phyloP scores from a whole-genome alignment of 495 filamentous ascomycete species.

The Paragyromitra xinjiangensis region DNA sequence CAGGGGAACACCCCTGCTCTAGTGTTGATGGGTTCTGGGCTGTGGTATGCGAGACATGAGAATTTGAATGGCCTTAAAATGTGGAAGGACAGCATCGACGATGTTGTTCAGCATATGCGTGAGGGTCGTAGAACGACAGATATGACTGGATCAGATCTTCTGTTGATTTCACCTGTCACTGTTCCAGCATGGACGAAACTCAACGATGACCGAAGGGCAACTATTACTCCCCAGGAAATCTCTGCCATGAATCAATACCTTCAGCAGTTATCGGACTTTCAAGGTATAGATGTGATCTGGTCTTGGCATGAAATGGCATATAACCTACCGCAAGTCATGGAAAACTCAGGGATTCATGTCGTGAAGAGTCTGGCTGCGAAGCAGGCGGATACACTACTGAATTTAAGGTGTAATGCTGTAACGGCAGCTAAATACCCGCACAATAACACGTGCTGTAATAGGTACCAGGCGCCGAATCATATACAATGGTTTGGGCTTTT shows the following conservation, averaged over 20 bases:
- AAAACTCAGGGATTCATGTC: conserved; percentile 66
- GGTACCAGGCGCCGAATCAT: conserved; percentile 58
- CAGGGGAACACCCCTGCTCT: conserved; percentile 55
- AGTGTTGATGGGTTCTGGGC: conserved; percentile 64
- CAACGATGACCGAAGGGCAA: conserved; percentile 61
- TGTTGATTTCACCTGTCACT: conserved; percentile 66
- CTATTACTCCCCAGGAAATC: conserved; percentile 65
- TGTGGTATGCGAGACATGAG: conserved; percentile 68
- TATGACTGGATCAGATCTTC: conserved; percentile 57
- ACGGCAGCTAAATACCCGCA: conserved; percentile 61
- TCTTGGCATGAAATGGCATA: conserved; percentile 63
- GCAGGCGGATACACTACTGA: conserved; percentile 67
- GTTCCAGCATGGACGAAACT: conserved; percentile 65
- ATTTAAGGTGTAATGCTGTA: conserved; percentile 67
- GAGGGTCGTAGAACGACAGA: conserved; percentile 44
- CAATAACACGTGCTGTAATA: conserved; percentile 68
- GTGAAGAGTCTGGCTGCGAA: conserved; percentile 61
- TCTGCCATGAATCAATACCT: conserved; percentile 67
- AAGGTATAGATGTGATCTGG: conserved; percentile 65
- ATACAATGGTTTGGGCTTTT: conserved; percentile 58
- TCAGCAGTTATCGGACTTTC: conserved; percentile 59
- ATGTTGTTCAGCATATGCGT: conserved; percentile 58
- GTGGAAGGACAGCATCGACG: conserved; percentile 63
- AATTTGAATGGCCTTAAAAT: conserved; percentile 61
- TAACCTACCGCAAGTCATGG: conserved; percentile 58